Base-by-base conservation (phyloP, 148 eudicot genomes). In the Spergularia bocconei region DNA sequence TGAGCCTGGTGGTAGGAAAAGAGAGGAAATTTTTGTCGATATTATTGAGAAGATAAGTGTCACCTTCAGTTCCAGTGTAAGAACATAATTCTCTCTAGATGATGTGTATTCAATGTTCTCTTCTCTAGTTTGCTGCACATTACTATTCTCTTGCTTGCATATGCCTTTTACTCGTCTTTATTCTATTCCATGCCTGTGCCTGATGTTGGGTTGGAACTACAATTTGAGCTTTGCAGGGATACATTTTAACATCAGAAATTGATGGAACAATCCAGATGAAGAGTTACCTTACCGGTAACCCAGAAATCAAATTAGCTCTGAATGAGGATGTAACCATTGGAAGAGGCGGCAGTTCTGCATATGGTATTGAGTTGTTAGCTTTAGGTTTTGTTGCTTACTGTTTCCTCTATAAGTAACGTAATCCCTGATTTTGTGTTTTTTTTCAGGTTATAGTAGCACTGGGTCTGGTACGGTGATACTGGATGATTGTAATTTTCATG, bases 1-100 rank as follows among this genome's bases (percentile, higher is more conserved):
- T 87, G 98, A 92, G 77, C 97, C 97, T 76, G 96, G 91, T 56
- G 96, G 98, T 73, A 84, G 92, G 77, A 94, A 82, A 85, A 90
- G 98, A 87, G 98, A 91, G 83, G 98, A 94, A 86, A 91, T 94
- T 60, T 94, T 91, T 77, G 98, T 91, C 77, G 98, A 94, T 82
- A 90, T 94, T 71, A 94, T 94, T 67, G 98, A 94, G 88, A 94
- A 94, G 88, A 94, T 91, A 77, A 94, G 98, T 63, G 86, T 91
- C 55, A 92, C 98, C 76, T 94, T 94, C 85, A 94, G 93, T 81
- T 94, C 97, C 66, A 91, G 97, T 82, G 97, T 94, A 84, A 79
- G 98, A 87, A 68, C 69, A 41, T 50, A 2, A 51, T 75, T 61
- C 79, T 74, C 81, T 78, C 2, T 62, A 67, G 72, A 63, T 17